Evolutionary conservation across 1,284 basidiomycete genomes (phyloP), one percentile per base, ranked within the genome.

Genomic region (Volvariella surrecta): DNA sequence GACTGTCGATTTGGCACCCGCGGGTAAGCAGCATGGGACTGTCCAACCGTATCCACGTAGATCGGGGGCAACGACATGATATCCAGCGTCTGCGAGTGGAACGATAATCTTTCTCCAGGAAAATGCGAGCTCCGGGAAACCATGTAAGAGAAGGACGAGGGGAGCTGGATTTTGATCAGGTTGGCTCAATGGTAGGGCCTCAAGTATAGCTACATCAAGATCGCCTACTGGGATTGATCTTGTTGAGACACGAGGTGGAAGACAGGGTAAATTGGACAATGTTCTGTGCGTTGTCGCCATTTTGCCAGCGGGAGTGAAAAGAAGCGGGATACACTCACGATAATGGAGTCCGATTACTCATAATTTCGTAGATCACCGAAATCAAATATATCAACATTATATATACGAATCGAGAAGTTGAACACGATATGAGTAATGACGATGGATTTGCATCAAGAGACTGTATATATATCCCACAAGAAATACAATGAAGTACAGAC

Each of bases 51-150:
- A 74, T 2, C 74, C 74, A 28, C 75, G 61, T 37, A 71, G 60
- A 48, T 78, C 75, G 10, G 71, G 75, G 1, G 71, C 74, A 21
- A 78, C 66, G 48, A 75, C 68, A 35, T 68, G 64, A 53, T 69
- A 76, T 2, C 74, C 76, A 10, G 63, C 62, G 10, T 59, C 48
- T 0, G 73, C 57, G 22, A 81, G 64, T 1, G 76, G 76, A 1
- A 58, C 49, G 31, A 82, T 63, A 21, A 80, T 46, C 46, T 74
- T 73, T 16, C 79, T 66, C 78, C 77, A 82, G 7, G 79, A 81
- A 52, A 74, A 77, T 1, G 75, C 70, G 8, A 82, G 63, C 52
- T 80, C 79, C 9, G 80, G 79, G 54, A 82, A 82, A 31, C 79
- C 80, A 48, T 82, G 79, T 1, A 81, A 57, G 22, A 80, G 67